phyloP scores from a whole-genome alignment of 176 grass and related monocot genomes.

The Phoenix roebelenii region DNA sequence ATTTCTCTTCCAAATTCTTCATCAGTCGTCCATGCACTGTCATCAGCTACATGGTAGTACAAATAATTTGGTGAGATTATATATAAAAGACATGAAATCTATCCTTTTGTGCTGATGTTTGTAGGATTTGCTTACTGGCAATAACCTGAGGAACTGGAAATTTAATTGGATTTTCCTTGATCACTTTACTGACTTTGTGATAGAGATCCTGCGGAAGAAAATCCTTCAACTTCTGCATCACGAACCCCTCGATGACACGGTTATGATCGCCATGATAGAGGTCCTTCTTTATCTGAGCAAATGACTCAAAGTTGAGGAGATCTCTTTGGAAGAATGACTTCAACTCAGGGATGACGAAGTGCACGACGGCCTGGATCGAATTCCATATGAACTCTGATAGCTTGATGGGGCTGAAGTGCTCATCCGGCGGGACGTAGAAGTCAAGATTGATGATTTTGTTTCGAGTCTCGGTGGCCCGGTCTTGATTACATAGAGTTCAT shows the following conservation, averaged over 20 bases:
- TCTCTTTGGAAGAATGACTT: conserved; percentile 38
- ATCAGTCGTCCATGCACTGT: conserved; percentile 67
- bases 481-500: conserved; percentile 17
- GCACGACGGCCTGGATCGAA: conserved; percentile 57
- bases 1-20: conserved; percentile 87
- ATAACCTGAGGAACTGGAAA: conserved; percentile 81
- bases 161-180: conserved; percentile 51
- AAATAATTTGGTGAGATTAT: neutral
- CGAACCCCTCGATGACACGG: conserved; percentile 14
- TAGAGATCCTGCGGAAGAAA: conserved; percentile 47
- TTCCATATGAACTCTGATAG: conserved; percentile 53
- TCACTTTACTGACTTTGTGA: conserved; percentile 41
- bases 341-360: conserved; percentile 68
- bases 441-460: conserved; percentile 65
- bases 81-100: too few relatives aligned
- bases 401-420: conserved; percentile 77
- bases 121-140: conserved; percentile 27
- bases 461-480: conserved; percentile 53
- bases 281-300: conserved; percentile 51
- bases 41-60: conserved; percentile 29
- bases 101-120: too few relatives aligned
- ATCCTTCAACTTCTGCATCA: conserved; percentile 57
- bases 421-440: conserved; percentile 86
- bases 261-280: conserved; percentile 32
- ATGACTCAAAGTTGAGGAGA: conserved; percentile 48